These are phyloP conservation scores for Corynascus novoguineensis DNA, from an alignment of 495 filamentous ascomycete genomes.

Conservation along the genomic window DNA sequence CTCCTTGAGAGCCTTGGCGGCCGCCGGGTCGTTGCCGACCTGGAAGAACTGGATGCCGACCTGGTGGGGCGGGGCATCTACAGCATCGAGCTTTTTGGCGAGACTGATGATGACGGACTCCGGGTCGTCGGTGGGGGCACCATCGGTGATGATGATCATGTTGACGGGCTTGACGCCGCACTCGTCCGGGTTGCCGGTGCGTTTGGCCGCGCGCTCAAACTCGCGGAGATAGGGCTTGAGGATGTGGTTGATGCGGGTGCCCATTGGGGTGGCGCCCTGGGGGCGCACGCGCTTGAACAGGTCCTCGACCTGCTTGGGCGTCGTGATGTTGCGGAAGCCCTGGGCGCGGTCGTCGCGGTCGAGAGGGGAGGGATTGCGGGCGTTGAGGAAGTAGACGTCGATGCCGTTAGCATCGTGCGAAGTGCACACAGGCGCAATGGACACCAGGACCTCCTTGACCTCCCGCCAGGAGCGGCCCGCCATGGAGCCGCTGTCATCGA, in stretches of 20 bases:
- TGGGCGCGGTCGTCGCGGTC: conserved; percentile 13
- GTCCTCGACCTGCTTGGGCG: conserved; percentile 47
- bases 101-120: conserved; percentile 62
- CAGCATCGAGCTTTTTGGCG: conserved; percentile 60
- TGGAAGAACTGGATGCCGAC: conserved; percentile 97
- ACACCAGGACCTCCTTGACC: conserved; percentile 61
- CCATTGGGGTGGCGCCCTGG: conserved; percentile 66
- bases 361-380: conserved; percentile 26
- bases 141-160: conserved; percentile 91
- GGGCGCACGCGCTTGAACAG: conserved; percentile 67
- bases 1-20: conserved; percentile 58
- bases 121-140: conserved; percentile 67
- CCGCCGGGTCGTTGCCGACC: conserved; percentile 68
- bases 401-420: conserved; percentile 82
- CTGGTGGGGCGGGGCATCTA: conserved; percentile 75
- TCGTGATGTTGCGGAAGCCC: conserved; percentile 55
- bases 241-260: conserved; percentile 64
- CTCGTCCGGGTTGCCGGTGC: conserved; percentile 39
- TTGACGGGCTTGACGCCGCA: conserved; percentile 73
- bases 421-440: conserved; percentile 82
- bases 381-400: conserved; percentile 90
- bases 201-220: conserved; percentile 32
- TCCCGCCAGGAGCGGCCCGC: conserved; percentile 71
- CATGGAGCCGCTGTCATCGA: conserved; percentile 93
- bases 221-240: conserved; percentile 60